Percentiles rank a stretch among this genome's conserved stretches.
Evolutionary conservation across 2,329 filamentous ascomycete genomes (phyloP).

Genomic region (Dactylellina leptospora): DNA sequence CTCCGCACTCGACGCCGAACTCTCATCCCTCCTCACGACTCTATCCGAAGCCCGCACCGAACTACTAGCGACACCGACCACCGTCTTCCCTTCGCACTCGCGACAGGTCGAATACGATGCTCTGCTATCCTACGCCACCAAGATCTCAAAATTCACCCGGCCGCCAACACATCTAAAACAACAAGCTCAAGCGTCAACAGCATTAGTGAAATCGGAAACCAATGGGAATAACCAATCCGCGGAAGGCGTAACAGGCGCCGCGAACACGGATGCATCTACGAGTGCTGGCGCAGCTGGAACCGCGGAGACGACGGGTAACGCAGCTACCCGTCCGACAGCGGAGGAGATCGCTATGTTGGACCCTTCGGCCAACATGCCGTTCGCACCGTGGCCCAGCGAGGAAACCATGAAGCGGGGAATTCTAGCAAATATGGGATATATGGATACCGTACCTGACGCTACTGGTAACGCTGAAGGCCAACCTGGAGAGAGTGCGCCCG

Average conservation of each 20-base stretch:
- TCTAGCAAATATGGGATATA: constrained; percentile 66
- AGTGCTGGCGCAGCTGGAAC: constrained; percentile 35
- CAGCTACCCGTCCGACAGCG: constrained; percentile 57
- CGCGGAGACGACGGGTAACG: constrained; percentile 45
- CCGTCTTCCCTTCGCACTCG: constrained; percentile 64
- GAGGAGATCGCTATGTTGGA: constrained; percentile 63
- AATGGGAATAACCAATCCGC: constrained; percentile 20
- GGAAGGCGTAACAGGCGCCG: neutral
- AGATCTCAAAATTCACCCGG: constrained; percentile 81
- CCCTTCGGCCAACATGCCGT: constrained; percentile 67
- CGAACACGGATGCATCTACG: neutral
- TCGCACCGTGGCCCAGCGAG: constrained; percentile 79
- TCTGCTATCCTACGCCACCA: constrained; percentile 78
- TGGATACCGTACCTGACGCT: constrained; percentile 64
- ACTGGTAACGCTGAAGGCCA: constrained; percentile 65
- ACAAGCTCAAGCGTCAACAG: constrained; percentile 7
- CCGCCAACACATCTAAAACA: constrained; percentile 67
- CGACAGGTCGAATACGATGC: constrained; percentile 72
- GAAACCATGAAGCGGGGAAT: constrained; percentile 74
- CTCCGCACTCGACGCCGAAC: constrained; percentile 73
- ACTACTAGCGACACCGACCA: constrained; percentile 71
- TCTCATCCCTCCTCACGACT: constrained; percentile 74
- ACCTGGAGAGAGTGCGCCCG: constrained; percentile 58
- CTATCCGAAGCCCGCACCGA: constrained; percentile 78
- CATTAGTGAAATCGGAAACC: constrained; percentile 31